Conservation (phyloP, 495 filamentous ascomycete genomes). For the Xylaria venustula region DNA sequence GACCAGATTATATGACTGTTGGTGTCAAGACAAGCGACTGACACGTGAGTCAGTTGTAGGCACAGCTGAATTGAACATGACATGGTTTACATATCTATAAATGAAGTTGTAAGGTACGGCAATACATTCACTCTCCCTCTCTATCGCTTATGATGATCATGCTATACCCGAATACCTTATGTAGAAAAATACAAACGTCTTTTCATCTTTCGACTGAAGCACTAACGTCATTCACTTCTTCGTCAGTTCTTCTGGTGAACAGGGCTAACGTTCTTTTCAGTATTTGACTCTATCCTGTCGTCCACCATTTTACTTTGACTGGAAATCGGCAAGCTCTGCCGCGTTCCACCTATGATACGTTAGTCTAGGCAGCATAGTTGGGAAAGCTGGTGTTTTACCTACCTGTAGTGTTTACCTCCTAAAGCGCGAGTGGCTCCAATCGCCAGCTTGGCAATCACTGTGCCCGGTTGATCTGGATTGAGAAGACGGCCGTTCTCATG, state of each 20-base stretch:
- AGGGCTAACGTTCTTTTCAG: conserved; percentile 5
- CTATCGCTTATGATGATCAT: conserved; percentile 59
- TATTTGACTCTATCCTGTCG: conserved; percentile 7
- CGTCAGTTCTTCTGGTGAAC: not conserved
- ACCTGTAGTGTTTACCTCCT: conserved; percentile 75
- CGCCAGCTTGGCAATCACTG: conserved; percentile 79
- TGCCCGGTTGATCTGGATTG: conserved; percentile 78
- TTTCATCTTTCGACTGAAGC: conserved; percentile 98
- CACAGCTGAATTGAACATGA: too few species aligned
- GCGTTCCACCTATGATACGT: conserved; percentile 66
- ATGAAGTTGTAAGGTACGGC: conserved; percentile 21
- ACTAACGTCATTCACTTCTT: conserved; percentile 11
- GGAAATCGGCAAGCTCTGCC: conserved; percentile 62
- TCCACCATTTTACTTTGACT: conserved; percentile 36
- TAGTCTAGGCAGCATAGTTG: conserved; percentile 24
- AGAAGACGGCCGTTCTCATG: conserved; percentile 71
- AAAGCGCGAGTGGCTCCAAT: conserved; percentile 57
- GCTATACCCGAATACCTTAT: conserved; percentile 61
- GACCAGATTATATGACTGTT: too few species aligned
- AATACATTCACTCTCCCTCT: not conserved
- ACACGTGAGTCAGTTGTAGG: not conserved
- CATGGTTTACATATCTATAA: too few species aligned
- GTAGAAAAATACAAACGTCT: conserved; percentile 75
- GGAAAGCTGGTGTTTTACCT: conserved; percentile 5
- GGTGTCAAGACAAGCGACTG: conserved; percentile 2